Evolutionary conservation across 371 early-diverging fungal species (phyloP), one percentile per base, ranked within the genome.

Genomic region (Mortierella sp.): DNA sequence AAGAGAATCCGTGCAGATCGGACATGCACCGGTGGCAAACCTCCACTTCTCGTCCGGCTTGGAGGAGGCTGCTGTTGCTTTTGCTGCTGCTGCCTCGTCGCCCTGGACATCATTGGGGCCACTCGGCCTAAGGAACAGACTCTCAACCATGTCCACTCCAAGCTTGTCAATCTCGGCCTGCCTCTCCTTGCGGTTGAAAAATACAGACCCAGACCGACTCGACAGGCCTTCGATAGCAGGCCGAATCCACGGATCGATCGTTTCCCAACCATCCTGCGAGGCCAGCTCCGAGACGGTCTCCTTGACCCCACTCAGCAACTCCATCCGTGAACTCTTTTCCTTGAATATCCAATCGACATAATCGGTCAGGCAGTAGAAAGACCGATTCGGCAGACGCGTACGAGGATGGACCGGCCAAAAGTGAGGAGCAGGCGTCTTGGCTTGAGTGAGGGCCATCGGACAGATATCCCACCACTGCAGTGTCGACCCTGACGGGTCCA

Each of bases 341-440:
- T 66, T 24, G 26, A 83, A 70, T 14, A 78, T 70, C 83, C 83
- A 83, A 13, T 70, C 70, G 11, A 83, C 14, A 50, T 78, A 83
- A 58, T 78, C 76, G 4, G 50, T 67, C 39, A 83, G 43, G 1
- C 11, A 19, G 22, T 67, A 66, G 31, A 83, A 40, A 7, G 64
- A 50, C 0, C 76, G 69, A 16, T 72, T 72, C 14, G 76, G 72
- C 13, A 83, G 39, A 22, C 79, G 43, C 4, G 34, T 66, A 2
- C 68, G 66, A n/a, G 84, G 76, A 34, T 75, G 41, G 16, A 83
- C 37, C 5, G 84, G 84, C 79, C 84, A 79, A n/a, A 76, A 79
- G 22, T 43, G 11, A 3, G 66, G 22, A 0, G 79, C 52, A 24
- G 83, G 70, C 19, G 68, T 44, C 0, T 63, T 41, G 14, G 53